These are phyloP conservation scores for Populus nigra DNA, from an alignment of 345 rosid genomes.

Conservation along the genomic window DNA sequence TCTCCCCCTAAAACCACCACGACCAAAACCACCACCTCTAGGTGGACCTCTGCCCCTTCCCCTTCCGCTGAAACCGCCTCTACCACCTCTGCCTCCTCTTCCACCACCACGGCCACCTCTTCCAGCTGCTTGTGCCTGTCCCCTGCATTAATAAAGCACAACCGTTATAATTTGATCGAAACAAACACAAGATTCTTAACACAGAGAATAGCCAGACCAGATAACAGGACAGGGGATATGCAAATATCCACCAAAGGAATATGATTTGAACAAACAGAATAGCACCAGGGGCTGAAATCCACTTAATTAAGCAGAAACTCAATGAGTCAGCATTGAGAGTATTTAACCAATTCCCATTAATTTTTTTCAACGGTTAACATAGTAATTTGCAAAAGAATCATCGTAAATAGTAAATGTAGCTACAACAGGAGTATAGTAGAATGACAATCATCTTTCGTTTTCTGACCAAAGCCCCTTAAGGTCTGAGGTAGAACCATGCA, in stretches of 20 bases:
- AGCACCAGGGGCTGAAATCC: background rate
- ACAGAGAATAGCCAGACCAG: background rate
- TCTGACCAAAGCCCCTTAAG: too few relatives aligned
- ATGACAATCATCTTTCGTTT: too few relatives aligned
- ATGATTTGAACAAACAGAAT: background rate
- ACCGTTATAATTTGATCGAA: background rate
- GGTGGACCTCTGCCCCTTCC: slow-evolving; percentile 58
- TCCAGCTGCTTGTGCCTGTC: slow-evolving; percentile 12
- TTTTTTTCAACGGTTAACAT: background rate
- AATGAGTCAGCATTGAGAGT: background rate
- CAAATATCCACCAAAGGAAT: background rate
- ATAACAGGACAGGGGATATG: background rate
- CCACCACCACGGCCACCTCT: slow-evolving; percentile 27
- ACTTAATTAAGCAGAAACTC: background rate
- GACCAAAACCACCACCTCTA: slow-evolving; percentile 58
- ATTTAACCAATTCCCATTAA: background rate
- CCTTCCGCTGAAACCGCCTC: slow-evolving; percentile 54
- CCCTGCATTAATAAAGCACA: slow-evolving; percentile 14
- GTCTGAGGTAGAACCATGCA: too few relatives aligned
- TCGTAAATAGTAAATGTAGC: too few relatives aligned
- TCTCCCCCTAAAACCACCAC: slow-evolving; percentile 74
- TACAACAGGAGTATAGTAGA: too few relatives aligned
- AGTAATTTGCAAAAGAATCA: too few relatives aligned
- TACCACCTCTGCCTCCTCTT: slow-evolving; percentile 21
- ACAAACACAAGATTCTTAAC: background rate